phyloP scores from a whole-genome alignment of 2,329 filamentous ascomycete genomes.

The Calonectria hawksworthii region DNA sequence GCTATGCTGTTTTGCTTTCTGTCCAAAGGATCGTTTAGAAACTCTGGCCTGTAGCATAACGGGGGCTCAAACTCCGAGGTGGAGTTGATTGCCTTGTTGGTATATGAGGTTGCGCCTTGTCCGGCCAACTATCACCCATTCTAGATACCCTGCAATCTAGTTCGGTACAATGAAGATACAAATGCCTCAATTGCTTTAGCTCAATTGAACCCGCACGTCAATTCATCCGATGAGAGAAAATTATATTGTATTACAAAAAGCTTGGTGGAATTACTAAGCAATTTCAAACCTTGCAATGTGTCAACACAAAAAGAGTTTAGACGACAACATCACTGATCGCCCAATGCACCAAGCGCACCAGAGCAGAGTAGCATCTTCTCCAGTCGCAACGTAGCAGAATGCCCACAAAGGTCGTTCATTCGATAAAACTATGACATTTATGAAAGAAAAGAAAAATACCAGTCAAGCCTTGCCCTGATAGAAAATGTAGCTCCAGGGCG shows the following conservation, averaged over 20 bases:
- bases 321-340: not conserved
- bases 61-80: not conserved
- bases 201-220: not conserved
- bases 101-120: not conserved
- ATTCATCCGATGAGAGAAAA: not conserved
- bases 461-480: not conserved
- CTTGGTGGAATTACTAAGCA: not conserved
- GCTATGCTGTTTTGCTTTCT: not conserved
- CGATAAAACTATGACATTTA: not conserved
- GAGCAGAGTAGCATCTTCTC: not conserved
- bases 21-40: not conserved
- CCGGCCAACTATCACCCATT: not conserved
- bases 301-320: not conserved
- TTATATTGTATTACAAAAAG: not conserved
- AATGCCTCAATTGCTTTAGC: not conserved
- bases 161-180: not conserved
- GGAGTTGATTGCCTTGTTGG: constrained; percentile 1
- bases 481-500: not conserved
- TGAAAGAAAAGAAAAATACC: not conserved
- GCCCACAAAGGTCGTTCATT: not conserved
- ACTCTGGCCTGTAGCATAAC: not conserved
- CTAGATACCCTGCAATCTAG: not conserved
- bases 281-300: not conserved
- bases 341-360: not conserved
- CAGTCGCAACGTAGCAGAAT: not conserved